Evolutionary conservation across 495 filamentous ascomycete genomes (phyloP), one percentile per base, ranked within the genome.

Genomic region (Oleoguttula mirabilis): DNA sequence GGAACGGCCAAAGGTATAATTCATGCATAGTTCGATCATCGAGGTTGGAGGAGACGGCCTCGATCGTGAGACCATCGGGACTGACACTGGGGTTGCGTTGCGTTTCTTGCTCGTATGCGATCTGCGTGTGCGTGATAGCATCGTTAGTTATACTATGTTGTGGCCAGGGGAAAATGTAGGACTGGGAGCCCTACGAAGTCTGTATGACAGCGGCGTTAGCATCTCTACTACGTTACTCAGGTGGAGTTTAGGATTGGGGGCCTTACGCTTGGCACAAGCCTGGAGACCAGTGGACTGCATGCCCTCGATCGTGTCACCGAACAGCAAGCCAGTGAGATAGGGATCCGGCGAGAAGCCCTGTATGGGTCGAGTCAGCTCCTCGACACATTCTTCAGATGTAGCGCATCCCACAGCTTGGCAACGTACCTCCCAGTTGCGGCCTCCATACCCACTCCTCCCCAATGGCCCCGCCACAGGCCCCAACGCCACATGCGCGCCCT

Each of bases 191-290:
- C n/a, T n/a, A n/a, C n/a, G n/a, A n/a, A n/a, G n/a, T n/a, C n/a
- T n/a, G n/a, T n/a, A n/a, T n/a, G n/a, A n/a, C n/a, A n/a, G n/a
- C 25, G n/a, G 25, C 25, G 7, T 39, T 3, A 14, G 10, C 3
- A 30, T 12, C n/a, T 27, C 43, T 70, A 61, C 50, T 65, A 40
- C 53, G 24, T 73, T 65, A n/a, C n/a, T n/a, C n/a, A n/a, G n/a
- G n/a, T n/a, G n/a, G n/a, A n/a, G n/a, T n/a, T n/a, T n/a, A n/a
- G n/a, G n/a, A n/a, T n/a, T n/a, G n/a, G n/a, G n/a, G n/a, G n/a
- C n/a, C 44, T 65, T 75, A 53, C 77, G 75, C 57, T 79, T 80
- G 6, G 71, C 71, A 45, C 64, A 69, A 4, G 75, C 71, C 25
- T 77, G 68, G 1, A 79, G 68, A 11, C 74, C 75, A 1, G 65